Evolutionary conservation across 345 rosid species (phyloP), one percentile per base, ranked within the genome.

Genomic region (Fremontodendron californicum): DNA sequence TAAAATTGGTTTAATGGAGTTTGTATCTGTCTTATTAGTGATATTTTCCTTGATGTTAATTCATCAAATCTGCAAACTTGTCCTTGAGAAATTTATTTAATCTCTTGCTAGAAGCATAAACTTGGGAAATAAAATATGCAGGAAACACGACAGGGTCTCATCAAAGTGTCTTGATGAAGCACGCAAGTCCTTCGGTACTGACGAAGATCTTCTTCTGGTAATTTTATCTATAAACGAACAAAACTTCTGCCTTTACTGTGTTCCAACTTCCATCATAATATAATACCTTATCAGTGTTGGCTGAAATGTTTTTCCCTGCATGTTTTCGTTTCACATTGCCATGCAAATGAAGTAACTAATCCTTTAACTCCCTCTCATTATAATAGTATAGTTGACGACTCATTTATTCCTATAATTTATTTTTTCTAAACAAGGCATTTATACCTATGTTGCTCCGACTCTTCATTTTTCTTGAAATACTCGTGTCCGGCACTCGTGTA

Each of bases 141-240:
- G 96, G 85, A 71, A 79, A 81, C 87, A 83, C 6, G 88, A 80
- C 67, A 91, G 82, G 83, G 75, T 93, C 71, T 85, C 99, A 49
- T 87, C 95, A 57, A 89, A 87, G 75, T 87, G 90, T 77, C 82
- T 91, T 0, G 93, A 90, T 80, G 91, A 90, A 82, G 96, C 96
- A 33, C 86, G 90, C 40, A 89, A 88, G 78, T 88, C 93, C 21
- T 91, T 83, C 66, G 94, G 97, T 29, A 93, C 97, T 3, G 97
- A 93, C 9, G 97, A 93, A 84, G 97, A 93, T 88, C 90, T 93
- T 83, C 89, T 90, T 71, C 67, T 91, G 92, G 96, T 93, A 88
- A 86, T 40, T n/a, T 45, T 63, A 43, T 62, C 54, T 60, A 31
- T 6, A n/a, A 16, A 61, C 23, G 13, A n/a, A 45, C 19, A 23